Conservation (phyloP, 2,329 filamentous ascomycete species). For the Xylaria sp. region DNA sequence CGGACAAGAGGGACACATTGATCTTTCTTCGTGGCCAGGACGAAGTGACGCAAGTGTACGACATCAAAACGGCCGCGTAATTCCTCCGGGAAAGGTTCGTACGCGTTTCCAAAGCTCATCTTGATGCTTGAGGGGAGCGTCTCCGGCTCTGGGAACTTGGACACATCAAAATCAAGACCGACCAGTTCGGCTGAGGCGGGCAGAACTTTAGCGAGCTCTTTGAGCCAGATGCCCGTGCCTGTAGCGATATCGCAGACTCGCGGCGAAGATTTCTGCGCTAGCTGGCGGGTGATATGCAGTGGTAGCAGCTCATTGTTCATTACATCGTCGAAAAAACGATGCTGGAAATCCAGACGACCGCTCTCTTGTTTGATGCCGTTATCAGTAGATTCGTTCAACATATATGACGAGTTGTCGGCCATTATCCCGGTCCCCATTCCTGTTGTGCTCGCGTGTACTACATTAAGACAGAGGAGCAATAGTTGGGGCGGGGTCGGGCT, state of each 20-base stretch:
- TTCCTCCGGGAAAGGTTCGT: conserved; percentile 32
- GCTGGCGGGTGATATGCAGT: conserved; percentile 15
- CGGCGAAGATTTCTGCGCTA: conserved; percentile 24
- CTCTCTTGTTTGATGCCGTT: conserved; percentile 18
- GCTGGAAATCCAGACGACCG: conserved; percentile 28
- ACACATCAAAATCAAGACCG: conserved; percentile 35
- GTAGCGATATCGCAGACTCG: conserved; percentile 34
- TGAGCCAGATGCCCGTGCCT: conserved; percentile 35
- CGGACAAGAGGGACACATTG: conserved; percentile 6
- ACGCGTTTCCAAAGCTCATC: conserved; percentile 27
- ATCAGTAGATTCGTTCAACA: conserved; percentile 21
- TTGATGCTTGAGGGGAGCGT: conserved; percentile 27
- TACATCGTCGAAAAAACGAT: conserved; percentile 28
- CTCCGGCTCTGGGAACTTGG: conserved; percentile 34
- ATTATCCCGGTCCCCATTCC: background rate
- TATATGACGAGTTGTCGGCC: conserved; percentile 27
- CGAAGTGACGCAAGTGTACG: conserved; percentile 30
- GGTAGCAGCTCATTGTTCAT: conserved; percentile 34
- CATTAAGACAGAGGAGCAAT: no score
- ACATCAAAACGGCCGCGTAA: conserved; percentile 29
- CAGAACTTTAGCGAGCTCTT: conserved; percentile 29
- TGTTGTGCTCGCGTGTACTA: background rate
- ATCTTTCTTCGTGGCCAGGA: conserved; percentile 21
- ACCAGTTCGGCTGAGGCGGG: conserved; percentile 33
- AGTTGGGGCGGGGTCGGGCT: background rate